A percentile compares a stretch with the other conserved stretches of the same genome.
Conservation (phyloP, 768 basidiomycete genomes). For the Lactifluus piperatus region DNA sequence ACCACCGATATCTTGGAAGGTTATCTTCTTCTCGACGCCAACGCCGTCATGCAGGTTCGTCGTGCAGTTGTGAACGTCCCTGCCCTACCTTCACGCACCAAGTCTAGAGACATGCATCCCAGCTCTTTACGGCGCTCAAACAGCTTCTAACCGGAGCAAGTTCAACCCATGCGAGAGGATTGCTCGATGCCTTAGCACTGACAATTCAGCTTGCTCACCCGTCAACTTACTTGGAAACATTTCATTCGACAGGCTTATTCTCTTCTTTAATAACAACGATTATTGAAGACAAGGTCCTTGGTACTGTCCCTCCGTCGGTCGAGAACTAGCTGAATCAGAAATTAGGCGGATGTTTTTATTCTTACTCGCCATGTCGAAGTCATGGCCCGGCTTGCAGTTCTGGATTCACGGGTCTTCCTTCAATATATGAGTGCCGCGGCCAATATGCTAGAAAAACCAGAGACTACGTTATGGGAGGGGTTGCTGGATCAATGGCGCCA, state of each 20-base stretch:
- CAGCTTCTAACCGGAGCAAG: constrained; percentile 41
- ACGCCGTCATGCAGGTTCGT: constrained; percentile 52
- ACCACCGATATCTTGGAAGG: constrained; percentile 62
- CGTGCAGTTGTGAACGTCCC: background rate
- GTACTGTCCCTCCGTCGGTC: background rate
- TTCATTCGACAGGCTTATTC: constrained; percentile 73
- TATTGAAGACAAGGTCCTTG: constrained; percentile 54
- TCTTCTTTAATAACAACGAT: constrained; percentile 48
- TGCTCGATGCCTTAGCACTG: constrained; percentile 51
- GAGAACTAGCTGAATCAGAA: constrained; percentile 3
- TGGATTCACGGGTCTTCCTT: constrained; percentile 57
- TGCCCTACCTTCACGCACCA: background rate
- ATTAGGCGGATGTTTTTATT: constrained; percentile 35
- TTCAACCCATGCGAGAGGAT: constrained; percentile 51
- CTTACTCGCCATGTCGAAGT: constrained; percentile 67
- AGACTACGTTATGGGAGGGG: constrained; percentile 51
- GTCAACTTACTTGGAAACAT: constrained; percentile 56
- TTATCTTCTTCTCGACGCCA: constrained; percentile 67
- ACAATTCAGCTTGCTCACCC: constrained; percentile 58
- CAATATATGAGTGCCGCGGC: constrained; percentile 62
- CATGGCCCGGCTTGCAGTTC: constrained; percentile 63
- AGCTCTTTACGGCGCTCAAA: constrained; percentile 50
- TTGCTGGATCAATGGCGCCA: constrained; percentile 79
- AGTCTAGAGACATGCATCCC: constrained; percentile 41
- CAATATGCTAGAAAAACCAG: constrained; percentile 35